Conservation (phyloP, 2,329 filamentous ascomycete species). For the Eurotiales sp. region DNA sequence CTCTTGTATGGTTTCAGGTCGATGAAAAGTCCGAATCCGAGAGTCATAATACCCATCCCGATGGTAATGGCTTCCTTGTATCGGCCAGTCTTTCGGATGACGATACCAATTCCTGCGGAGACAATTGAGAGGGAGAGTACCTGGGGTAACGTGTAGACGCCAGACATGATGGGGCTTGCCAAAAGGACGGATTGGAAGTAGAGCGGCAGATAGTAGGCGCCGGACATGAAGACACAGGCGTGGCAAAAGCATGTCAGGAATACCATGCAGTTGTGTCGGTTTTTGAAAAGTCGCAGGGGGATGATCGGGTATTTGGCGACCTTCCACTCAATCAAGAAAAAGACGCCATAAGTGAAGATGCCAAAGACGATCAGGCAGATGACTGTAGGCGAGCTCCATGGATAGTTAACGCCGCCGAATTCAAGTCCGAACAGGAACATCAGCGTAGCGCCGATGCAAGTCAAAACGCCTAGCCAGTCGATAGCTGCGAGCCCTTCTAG, state of each 20-base stretch:
- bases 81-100: slow-evolving; percentile 69
- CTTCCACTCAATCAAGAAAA: slow-evolving; percentile 69
- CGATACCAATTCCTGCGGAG: slow-evolving; percentile 60
- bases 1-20: slow-evolving; percentile 52
- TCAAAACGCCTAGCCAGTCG: slow-evolving; percentile 60
- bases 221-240: slow-evolving; percentile 72
- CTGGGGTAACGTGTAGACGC: slow-evolving; percentile 69
- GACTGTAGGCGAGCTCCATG: slow-evolving; percentile 72
- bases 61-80: slow-evolving; percentile 60
- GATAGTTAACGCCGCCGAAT: slow-evolving; percentile 71
- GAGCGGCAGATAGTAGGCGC: slow-evolving; percentile 75
- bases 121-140: slow-evolving; percentile 64
- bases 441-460: slow-evolving; percentile 71
- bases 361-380: slow-evolving; percentile 77
- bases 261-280: slow-evolving; percentile 61
- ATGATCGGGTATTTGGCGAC: slow-evolving; percentile 74
- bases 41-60: slow-evolving; percentile 56
- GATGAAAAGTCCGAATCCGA: slow-evolving; percentile 66
- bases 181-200: slow-evolving; percentile 78
- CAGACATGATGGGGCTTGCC: slow-evolving; percentile 65
- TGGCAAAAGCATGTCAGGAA: slow-evolving; percentile 68
- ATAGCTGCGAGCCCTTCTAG: slow-evolving; percentile 57
- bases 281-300: slow-evolving; percentile 66
- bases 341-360: slow-evolving; percentile 58
- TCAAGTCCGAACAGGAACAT: slow-evolving; percentile 86